Conservation (phyloP, 2,329 filamentous ascomycete genomes). For the Fusarium albidum region DNA sequence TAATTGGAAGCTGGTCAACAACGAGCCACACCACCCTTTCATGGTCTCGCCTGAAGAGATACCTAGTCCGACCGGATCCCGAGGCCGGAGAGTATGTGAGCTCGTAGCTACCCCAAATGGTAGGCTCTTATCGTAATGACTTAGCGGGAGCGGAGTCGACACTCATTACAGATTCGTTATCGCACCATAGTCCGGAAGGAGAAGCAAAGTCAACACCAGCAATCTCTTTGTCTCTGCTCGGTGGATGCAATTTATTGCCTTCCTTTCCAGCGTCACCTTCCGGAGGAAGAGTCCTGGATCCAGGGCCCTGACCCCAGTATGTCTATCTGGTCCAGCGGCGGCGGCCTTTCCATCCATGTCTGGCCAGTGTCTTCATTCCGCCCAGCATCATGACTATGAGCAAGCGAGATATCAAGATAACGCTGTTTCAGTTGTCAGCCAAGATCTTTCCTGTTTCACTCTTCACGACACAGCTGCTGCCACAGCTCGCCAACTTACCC, state of each 20-base stretch:
- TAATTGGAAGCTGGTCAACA: conserved; percentile 11
- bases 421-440: conserved; percentile 36
- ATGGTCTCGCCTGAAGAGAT: conserved; percentile 8
- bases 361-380: conserved; percentile 39
- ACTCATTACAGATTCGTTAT: not conserved
- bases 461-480: not conserved
- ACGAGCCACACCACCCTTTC: conserved; percentile 30
- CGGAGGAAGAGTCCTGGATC: conserved; percentile 14
- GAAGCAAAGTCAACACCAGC: conserved; percentile 3
- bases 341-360: conserved; percentile 43
- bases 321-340: conserved; percentile 38
- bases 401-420: conserved; percentile 46
- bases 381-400: conserved; percentile 42
- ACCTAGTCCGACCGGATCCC: conserved; percentile 1
- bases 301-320: conserved; percentile 38
- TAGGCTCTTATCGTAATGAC: conserved; percentile 12
- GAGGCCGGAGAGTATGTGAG: not conserved
- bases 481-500: conserved; percentile 42
- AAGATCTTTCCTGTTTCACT: not conserved
- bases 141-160: not conserved
- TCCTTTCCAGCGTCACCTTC: conserved; percentile 13
- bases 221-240: conserved; percentile 9
- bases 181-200: conserved; percentile 15
- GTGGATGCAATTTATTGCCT: not conserved
- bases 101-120: not conserved